Evolutionary conservation across 208 protist species (phyloP), one percentile per base, ranked within the genome.

Genomic region (Blastocrithidia nonstop): DNA sequence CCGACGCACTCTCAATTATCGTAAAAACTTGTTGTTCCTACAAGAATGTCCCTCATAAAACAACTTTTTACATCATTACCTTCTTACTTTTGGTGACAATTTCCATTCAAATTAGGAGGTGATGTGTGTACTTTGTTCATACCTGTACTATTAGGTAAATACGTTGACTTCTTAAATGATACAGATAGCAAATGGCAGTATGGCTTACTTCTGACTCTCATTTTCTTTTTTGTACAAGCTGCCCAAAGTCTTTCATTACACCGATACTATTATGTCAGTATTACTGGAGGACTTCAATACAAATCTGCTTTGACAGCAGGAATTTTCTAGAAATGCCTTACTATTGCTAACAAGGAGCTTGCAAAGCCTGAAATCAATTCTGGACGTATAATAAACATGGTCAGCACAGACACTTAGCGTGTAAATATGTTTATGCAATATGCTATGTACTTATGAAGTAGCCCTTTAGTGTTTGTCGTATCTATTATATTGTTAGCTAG

Each of bases 331-430:
- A 95, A 95, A 51, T 73, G 79, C 9, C 57, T 91, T 15, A 70
- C 47, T 16, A 59, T 88, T 8, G 66, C 59, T 6, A 40, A 45
- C 16, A 67, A 66, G 44, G 45, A 61, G 0, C 51, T 68, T 3
- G 36, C 69, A 4, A 57, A 84, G 21, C 86, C 90, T 11, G 69
- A 77, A 21, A 75, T 88, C 32, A 87, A 69, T 22, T 47, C 68
- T 7, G 89, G 89, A 9, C 71, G 81, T n/a, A 78, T 95, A 36
- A 79, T 94, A 13, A 95, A 86, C 50, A 75, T 90, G 56, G 61
- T 89, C 49, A 74, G 76, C 38, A 70, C 65, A 3, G 89, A 95
- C 38, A 61, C 74, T 0, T 61, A 80, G 45, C 54, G 52, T 9
- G 52, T 65, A 0, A 32, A 60, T 19, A 59, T 82, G 24, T 69